phyloP scores from a whole-genome alignment of 176 grass and related monocot species.

The Alopecurus myosuroides region DNA sequence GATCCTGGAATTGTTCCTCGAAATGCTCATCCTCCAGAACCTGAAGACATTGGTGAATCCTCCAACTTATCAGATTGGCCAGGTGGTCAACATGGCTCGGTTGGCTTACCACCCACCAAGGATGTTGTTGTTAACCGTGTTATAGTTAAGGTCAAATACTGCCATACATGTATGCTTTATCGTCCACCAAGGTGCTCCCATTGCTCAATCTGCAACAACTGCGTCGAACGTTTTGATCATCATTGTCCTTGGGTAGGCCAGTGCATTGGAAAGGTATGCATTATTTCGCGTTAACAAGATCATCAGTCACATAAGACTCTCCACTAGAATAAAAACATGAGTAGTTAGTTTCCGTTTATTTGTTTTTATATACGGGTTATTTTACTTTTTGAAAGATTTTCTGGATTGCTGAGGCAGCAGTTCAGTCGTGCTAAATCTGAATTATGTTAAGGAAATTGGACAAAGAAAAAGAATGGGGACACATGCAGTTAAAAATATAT shows the following conservation, averaged over 20 bases:
- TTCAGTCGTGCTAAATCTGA: slow-evolving; percentile 5
- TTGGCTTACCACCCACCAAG: slow-evolving; percentile 50
- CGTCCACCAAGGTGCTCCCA: slow-evolving; percentile 80
- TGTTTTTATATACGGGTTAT: not conserved
- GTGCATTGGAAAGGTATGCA: slow-evolving; percentile 74
- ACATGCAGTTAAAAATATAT: slow-evolving; percentile 7
- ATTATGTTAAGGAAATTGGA: slow-evolving; percentile 4
- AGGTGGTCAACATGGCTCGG: slow-evolving; percentile 32
- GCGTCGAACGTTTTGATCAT: slow-evolving; percentile 70
- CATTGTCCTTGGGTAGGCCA: slow-evolving; percentile 82
- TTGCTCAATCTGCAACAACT: slow-evolving; percentile 62
- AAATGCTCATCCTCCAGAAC: slow-evolving; percentile 60
- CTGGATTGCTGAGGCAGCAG: slow-evolving; percentile 6
- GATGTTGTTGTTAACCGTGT: slow-evolving; percentile 72
- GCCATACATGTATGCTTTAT: slow-evolving; percentile 82
- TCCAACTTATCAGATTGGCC: slow-evolving; percentile 58
- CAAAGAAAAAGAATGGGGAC: not conserved
- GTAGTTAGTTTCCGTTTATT: not conserved
- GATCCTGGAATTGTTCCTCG: slow-evolving; percentile 80
- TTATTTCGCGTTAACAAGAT: slow-evolving; percentile 6
- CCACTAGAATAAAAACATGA: not conserved
- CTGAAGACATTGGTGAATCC: slow-evolving; percentile 54
- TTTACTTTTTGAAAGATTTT: not conserved
- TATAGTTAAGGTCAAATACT: slow-evolving; percentile 71
- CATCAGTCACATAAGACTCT: not conserved